Evolutionary conservation across 306 rosid species (phyloP).

Genomic region (Lathyrus aphaca): DNA sequence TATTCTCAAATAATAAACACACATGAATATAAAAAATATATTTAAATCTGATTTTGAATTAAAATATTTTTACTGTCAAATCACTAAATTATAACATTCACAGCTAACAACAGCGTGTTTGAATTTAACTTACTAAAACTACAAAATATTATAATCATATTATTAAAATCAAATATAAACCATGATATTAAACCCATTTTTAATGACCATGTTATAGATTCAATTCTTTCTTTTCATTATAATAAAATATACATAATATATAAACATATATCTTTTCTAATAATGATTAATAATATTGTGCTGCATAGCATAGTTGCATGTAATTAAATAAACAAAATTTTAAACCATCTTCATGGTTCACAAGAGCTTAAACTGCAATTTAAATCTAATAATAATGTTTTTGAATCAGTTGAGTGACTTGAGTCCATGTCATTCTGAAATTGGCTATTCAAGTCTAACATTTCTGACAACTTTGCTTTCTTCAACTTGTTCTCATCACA

Average conservation of each 20-base stretch:
- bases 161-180: too few relatives aligned
- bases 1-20: too few relatives aligned
- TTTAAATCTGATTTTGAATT: too few relatives aligned
- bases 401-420: constrained; percentile 41
- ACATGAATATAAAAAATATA: too few relatives aligned
- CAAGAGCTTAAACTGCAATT: constrained; percentile 49
- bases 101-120: too few relatives aligned
- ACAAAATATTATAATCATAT: too few relatives aligned
- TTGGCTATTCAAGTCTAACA: constrained; percentile 70
- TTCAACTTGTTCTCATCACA: constrained; percentile 43
- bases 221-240: constrained; percentile 45
- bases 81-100: too few relatives aligned
- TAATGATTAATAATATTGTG: constrained; percentile 41
- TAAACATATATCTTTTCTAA: constrained; percentile 36
- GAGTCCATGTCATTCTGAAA: constrained; percentile 61
- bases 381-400: constrained; percentile 57
- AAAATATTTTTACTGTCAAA: too few relatives aligned
- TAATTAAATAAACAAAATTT: constrained; percentile 17
- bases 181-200: constrained; percentile 1
- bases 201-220: constrained; percentile 50
- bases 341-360: constrained; percentile 45
- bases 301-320: constrained; percentile 39
- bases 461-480: constrained; percentile 43
- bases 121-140: too few relatives aligned
- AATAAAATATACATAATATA: constrained; percentile 53